These are phyloP conservation scores for Ascosphaera aggregata DNA, from an alignment of 2,329 filamentous ascomycete genomes.

Conservation along the genomic window DNA sequence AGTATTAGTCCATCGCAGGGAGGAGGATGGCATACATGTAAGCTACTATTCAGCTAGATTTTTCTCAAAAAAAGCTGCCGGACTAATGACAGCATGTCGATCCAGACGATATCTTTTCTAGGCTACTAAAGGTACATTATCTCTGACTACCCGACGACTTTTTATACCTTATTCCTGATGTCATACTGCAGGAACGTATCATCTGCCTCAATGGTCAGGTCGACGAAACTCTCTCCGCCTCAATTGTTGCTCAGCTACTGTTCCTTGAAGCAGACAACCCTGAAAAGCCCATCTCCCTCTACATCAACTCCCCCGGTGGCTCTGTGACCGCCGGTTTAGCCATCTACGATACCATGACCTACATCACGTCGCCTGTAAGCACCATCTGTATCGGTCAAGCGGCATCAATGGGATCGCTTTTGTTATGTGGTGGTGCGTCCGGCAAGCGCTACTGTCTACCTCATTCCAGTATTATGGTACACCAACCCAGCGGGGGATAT, in stretches of 20 bases:
- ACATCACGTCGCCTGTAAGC: conserved; percentile 77
- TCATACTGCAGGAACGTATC: conserved; percentile 51
- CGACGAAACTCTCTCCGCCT: conserved; percentile 75
- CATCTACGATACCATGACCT: conserved; percentile 98
- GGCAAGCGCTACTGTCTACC: conserved; percentile 75
- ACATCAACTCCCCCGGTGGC: conserved; percentile 92
- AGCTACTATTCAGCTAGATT: conserved; percentile 12
- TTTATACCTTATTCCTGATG: neutral
- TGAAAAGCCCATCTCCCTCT: conserved; percentile 85
- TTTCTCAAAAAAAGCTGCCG: neutral
- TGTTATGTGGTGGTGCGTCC: conserved; percentile 64
- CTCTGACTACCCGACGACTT: conserved; percentile 1
- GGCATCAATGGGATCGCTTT: conserved; percentile 78
- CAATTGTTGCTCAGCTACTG: conserved; percentile 82
- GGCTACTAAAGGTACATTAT: conserved; percentile 41
- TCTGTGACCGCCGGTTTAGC: conserved; percentile 66
- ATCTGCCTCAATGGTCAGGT: conserved; percentile 82
- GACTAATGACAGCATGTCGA: conserved; percentile 6
- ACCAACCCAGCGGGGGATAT: conserved; percentile 69
- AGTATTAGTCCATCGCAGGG: conserved; percentile 26
- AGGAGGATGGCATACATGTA: conserved; percentile 58
- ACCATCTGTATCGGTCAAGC: conserved; percentile 92
- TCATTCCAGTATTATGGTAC: conserved; percentile 92
- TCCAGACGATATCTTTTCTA: conserved; percentile 60
- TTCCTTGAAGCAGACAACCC: conserved; percentile 96